Base-by-base conservation (phyloP, 2,329 filamentous ascomycete genomes). In the Clarireedia hainanense region DNA sequence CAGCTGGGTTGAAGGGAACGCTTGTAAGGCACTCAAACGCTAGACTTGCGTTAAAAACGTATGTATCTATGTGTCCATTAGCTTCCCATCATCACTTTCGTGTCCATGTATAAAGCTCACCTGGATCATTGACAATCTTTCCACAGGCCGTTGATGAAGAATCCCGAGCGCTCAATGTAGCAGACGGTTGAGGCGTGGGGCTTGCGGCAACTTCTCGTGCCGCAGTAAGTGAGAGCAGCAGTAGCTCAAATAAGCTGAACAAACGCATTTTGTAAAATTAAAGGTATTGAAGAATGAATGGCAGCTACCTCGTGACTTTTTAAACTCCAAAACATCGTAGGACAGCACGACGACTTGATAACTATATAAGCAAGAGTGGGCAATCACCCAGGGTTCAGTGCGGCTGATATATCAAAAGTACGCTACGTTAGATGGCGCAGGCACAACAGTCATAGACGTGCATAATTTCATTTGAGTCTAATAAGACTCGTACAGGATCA, bases 1-100 rank as follows among this genome's bases (percentile, higher is more conserved):
- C 71, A 6, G 71, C 74, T 3, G 68, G 26, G 50, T 75, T 71
- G 60, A 79, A 76, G 0, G 76, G 75, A 6, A 77, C 72, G 24
- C 65, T 73, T 2, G 60, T 69, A 9, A 78, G 65, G 57, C 76
- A 79, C 4, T 69, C 65, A 57, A 71, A 73, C 0, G 69, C 73
- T 6, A 57, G 39, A 45, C 54, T 63, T 12, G 64, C 61, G n/a
- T 59, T 51, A 37, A 59, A 59, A 4, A 61, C 6, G 20, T 12
- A 26, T 7, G 42, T 40, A 30, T 55, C 59, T 59, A 49, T 43
- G 37, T 3, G 26, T 36, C 5, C 23, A 47, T 58, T 47, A 58
- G 51, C 27, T 5, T 4, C 12, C 2, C 1, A n/a, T 47, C 17
- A n/a, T 17, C 6, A 6, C 1, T 30, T 17, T 2, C 9, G 12